Percentiles rank a stretch among this genome's conserved stretches.
Conservation (phyloP, 345 rosid species). For the Hirschfeldia incana region DNA sequence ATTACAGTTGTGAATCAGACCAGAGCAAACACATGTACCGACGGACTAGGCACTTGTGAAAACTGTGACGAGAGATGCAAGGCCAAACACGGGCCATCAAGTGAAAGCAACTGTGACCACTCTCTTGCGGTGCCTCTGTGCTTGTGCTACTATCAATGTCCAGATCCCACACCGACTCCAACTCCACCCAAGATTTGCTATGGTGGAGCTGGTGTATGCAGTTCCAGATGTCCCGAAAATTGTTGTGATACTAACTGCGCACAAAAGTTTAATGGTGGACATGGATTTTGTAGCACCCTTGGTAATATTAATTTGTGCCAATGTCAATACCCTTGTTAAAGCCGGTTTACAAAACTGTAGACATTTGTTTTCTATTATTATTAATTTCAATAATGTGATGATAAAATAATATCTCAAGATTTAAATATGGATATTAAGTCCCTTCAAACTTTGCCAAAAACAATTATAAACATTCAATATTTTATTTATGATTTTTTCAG, state of each 20-base stretch:
- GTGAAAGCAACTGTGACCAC: neutral
- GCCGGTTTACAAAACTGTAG: neutral
- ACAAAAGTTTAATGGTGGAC: conserved; percentile 15
- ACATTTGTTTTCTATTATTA: neutral
- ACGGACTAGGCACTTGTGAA: conserved; percentile 17
- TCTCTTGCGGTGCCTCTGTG: neutral
- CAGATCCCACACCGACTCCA: neutral
- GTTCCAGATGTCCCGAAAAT: neutral
- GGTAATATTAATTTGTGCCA: conserved; percentile 11
- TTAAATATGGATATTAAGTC: neutral
- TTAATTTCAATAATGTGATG: neutral
- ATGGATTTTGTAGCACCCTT: conserved; percentile 15
- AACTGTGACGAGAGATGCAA: conserved; percentile 27
- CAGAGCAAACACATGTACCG: neutral
- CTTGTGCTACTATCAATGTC: neutral
- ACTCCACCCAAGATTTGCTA: neutral
- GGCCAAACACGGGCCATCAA: conserved; percentile 28
- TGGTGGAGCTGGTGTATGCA: conserved; percentile 15
- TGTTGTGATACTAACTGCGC: conserved; percentile 22
- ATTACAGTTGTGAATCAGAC: conserved; percentile 13
- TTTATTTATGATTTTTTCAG: neutral
- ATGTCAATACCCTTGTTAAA: conserved; percentile 25
- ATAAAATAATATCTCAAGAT: neutral
- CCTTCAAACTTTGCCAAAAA: neutral
- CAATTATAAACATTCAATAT: neutral